Evolutionary conservation across 306 rosid species (phyloP).

Genomic region (Quercus mongolica): DNA sequence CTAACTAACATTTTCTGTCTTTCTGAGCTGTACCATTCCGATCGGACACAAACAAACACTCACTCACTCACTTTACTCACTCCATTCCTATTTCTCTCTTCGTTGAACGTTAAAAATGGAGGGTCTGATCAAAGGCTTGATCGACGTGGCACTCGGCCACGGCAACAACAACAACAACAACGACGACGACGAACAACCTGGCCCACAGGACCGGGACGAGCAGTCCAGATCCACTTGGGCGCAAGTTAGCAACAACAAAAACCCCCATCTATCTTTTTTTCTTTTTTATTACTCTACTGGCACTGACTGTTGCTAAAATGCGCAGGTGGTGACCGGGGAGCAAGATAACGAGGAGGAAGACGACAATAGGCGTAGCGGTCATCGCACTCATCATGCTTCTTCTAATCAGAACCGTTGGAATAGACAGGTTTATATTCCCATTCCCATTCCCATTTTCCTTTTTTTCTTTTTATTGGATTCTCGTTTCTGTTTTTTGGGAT

Average conservation of each 20-base stretch:
- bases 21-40: not conserved
- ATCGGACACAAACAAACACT: not conserved
- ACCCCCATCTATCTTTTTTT: not conserved
- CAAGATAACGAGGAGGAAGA: constrained; percentile 31
- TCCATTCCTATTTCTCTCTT: not conserved
- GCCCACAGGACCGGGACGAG: constrained; percentile 36
- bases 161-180: not conserved
- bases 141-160: constrained; percentile 47
- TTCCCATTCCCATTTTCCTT: not conserved
- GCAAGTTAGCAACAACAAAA: constrained; percentile 16
- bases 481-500: not conserved
- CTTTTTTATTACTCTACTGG: not conserved
- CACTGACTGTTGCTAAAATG: not conserved
- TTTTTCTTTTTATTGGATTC: not conserved
- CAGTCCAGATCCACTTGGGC: constrained; percentile 85
- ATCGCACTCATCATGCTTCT: constrained; percentile 26
- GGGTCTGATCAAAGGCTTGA: constrained; percentile 69
- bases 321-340: constrained; percentile 70
- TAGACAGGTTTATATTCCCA: constrained; percentile 42
- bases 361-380: constrained; percentile 10
- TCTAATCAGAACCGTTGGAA: constrained; percentile 23
- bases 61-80: not conserved
- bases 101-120: constrained; percentile 39
- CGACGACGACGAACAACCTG: constrained; percentile 15
- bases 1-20: not conserved